Evolutionary conservation across 257 asterid genomes (phyloP).

Genomic region (Marsdenia floribunda): DNA sequence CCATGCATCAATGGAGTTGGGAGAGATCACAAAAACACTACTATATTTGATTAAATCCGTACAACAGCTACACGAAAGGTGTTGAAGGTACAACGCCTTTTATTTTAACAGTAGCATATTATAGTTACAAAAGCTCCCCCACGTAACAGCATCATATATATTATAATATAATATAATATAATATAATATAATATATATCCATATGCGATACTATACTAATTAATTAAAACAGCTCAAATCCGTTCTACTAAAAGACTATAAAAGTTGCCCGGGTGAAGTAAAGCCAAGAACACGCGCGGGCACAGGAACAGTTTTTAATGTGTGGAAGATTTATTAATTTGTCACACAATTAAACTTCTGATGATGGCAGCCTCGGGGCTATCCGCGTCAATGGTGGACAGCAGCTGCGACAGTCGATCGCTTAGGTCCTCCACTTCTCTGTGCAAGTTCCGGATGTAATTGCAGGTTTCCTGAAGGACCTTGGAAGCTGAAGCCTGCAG

Average conservation of each 20-base stretch:
- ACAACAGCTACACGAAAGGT: conserved; percentile 13
- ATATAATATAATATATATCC: too few species aligned
- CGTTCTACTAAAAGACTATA: not conserved
- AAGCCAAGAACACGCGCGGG: not conserved
- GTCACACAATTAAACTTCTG: conserved; percentile 57
- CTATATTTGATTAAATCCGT: not conserved
- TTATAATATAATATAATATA: too few species aligned
- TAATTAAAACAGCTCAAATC: not conserved
- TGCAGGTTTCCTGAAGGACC: conserved; percentile 93
- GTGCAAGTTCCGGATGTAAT: conserved; percentile 78
- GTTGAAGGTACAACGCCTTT: conserved; percentile 12
- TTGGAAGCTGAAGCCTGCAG: conserved; percentile 78
- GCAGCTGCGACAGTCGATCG: conserved; percentile 75
- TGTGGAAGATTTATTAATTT: not conserved
- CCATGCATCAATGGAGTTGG: not conserved
- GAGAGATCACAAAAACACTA: not conserved
- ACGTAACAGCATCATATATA: not conserved
- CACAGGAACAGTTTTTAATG: not conserved
- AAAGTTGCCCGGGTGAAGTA: not conserved
- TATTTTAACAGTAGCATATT: conserved; percentile 9
- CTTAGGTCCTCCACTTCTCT: conserved; percentile 84
- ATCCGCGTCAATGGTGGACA: conserved; percentile 72
- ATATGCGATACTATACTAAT: not conserved
- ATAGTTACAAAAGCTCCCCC: conserved; percentile 6
- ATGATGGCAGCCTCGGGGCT: conserved; percentile 91